Conservation (phyloP, 192 early-diverging fungal genomes). For the Allomyces arbusculus region DNA sequence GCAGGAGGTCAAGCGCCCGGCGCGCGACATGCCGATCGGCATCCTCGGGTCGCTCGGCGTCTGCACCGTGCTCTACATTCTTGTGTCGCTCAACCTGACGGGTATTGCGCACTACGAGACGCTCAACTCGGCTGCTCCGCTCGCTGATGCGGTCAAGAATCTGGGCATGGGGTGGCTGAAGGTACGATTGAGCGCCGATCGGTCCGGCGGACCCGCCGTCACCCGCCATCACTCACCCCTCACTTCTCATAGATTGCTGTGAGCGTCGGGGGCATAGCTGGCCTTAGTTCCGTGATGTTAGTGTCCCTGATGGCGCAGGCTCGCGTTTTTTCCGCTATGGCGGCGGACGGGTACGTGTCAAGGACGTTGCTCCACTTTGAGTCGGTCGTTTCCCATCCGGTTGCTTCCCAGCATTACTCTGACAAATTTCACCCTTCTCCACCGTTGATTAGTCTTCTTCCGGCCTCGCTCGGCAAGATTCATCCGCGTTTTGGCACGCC, state of each 20-base stretch:
- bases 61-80: constrained; percentile 61
- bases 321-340: constrained; percentile 73
- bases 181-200: too few relatives aligned
- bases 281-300: constrained; percentile 61
- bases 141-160: constrained; percentile 20
- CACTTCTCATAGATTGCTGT: constrained; percentile 22
- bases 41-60: constrained; percentile 58
- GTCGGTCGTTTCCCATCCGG: too few relatives aligned
- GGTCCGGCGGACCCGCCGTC: too few relatives aligned
- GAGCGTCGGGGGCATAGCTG: constrained; percentile 52
- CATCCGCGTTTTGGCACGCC: constrained; percentile 58
- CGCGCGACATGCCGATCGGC: constrained; percentile 62
- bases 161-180: background rate
- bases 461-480: constrained; percentile 40
- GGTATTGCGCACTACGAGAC: constrained; percentile 44
- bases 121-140: constrained; percentile 28
- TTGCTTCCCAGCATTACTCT: too few relatives aligned
- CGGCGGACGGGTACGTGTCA: constrained; percentile 38
- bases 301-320: constrained; percentile 57
- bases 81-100: constrained; percentile 28
- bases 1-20: constrained; percentile 59
- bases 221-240: too few relatives aligned
- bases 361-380: too few relatives aligned
- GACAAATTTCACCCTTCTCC: too few relatives aligned
- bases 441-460: constrained; percentile 24